phyloP scores from a whole-genome alignment of 371 early-diverging fungal genomes.

The Mortierella sp. region DNA sequence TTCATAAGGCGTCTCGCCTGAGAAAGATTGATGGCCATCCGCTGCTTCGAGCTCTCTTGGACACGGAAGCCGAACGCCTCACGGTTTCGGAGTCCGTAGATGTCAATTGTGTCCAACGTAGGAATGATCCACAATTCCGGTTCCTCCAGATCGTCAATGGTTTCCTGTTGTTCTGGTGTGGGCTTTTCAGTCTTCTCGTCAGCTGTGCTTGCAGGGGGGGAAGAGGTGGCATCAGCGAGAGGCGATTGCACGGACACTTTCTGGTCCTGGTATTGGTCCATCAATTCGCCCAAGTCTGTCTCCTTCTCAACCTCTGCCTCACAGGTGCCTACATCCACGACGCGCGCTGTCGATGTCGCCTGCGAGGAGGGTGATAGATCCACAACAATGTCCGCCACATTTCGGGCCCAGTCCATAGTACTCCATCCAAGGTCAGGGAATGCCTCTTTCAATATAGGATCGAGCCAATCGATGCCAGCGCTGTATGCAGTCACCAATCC shows the following conservation, averaged over 20 bases:
- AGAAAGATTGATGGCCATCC: slow-evolving; percentile 36
- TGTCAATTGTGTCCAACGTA: slow-evolving; percentile 15
- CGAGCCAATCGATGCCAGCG: slow-evolving; percentile 37
- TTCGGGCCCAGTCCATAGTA: slow-evolving; percentile 36
- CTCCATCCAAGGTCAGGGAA: slow-evolving; percentile 42
- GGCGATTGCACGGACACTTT: slow-evolving; percentile 4
- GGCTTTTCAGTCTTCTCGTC: slow-evolving; percentile 1
- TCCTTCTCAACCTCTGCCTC: background rate
- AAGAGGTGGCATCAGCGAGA: background rate
- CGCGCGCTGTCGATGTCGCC: too few relatives aligned
- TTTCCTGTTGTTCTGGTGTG: too few relatives aligned
- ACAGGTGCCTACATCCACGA: background rate
- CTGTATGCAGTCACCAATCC: slow-evolving; percentile 30
- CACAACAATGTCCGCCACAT: slow-evolving; percentile 36
- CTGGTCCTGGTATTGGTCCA: too few relatives aligned
- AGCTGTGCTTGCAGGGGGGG: background rate
- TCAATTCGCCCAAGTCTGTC: slow-evolving; percentile 5
- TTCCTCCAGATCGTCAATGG: too few relatives aligned
- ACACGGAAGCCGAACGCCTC: background rate
- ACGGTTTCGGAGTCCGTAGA: slow-evolving; percentile 7
- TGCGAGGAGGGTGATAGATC: slow-evolving; percentile 9
- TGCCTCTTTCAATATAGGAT: slow-evolving; percentile 44
- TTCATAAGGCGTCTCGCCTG: slow-evolving; percentile 22
- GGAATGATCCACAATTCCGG: slow-evolving; percentile 39
- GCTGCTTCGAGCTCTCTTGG: background rate